Evolutionary conservation across 176 grass and related monocot species (phyloP), one percentile per base, ranked within the genome.

Genomic region (Zea luxurians): DNA sequence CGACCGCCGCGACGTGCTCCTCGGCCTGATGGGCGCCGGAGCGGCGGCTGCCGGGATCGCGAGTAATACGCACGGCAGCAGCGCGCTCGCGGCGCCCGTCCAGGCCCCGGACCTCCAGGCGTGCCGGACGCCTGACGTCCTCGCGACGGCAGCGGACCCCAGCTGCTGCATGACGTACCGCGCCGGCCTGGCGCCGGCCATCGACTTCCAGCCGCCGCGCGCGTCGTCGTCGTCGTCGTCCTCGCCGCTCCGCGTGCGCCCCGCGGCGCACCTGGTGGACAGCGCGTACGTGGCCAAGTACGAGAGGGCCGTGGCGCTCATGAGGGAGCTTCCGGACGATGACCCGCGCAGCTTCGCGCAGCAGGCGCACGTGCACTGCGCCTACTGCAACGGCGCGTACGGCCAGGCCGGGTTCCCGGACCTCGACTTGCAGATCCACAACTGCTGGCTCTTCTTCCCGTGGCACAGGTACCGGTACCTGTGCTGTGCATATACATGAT

Each of bases 281-380:
- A 42, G 65, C 53, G 80, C 53, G 68, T 80, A 87, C 58, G 15
- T 97, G 43, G 83, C 77, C 13, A 97, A 89, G 84, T 93, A 93
- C 74, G 58, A 71, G 47, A 60, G 71, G 27, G 93, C 90, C 6
- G 45, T 97, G 62, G 80, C 48, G 81, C 83, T 89, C 2, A 97
- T 97, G 93, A 90, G 82, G 79, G 8, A 16, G 46, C 83, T 97
- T 52, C 90, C 93, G 3, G 88, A 84, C 68, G 74, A 90, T 4
- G 93, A 97, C 64, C 90, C 93, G 0, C 93, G 93, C 18, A 97
- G 89, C 88, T 93, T 93, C 83, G 87, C 44, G 21, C 90, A 97
- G 63, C 90, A 93, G 77, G 78, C 74, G 64, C 83, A 82, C 10
- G 73, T 88, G 21, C 90, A 97, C 75, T 92, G 90, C 61, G 79